Percentiles rank a stretch among this genome's conserved stretches.
Conservation (phyloP, 2,329 filamentous ascomycete species). For the Sporothrix schenckii region DNA sequence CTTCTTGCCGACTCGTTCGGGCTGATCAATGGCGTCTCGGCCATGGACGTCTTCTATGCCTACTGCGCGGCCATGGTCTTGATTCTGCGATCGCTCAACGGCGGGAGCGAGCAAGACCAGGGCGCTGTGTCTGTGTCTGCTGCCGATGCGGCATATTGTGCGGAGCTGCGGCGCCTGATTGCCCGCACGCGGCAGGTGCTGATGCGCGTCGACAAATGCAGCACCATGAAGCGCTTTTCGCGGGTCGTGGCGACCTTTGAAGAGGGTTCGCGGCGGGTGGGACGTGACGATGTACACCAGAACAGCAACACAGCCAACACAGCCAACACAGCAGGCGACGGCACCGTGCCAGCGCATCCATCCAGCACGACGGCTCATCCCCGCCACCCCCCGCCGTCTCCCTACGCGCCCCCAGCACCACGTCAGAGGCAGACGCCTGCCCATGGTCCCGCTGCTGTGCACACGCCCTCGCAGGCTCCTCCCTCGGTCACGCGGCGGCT, state of each 20-base stretch:
- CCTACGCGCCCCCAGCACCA: background rate
- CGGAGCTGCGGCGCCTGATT: constrained; percentile 9
- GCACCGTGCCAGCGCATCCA: background rate
- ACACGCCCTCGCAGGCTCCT: background rate
- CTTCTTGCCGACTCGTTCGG: constrained; percentile 9
- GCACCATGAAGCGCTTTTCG: constrained; percentile 27
- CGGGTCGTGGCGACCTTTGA: constrained; percentile 20
- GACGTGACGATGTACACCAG: background rate
- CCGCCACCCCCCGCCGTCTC: background rate
- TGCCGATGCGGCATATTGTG: background rate
- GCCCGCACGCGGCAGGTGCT: constrained; percentile 13
- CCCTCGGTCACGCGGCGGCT: background rate
- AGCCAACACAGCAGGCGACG: background rate
- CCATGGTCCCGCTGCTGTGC: background rate
- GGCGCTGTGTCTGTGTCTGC: background rate
- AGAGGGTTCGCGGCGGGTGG: background rate
- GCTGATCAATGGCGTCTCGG: constrained; percentile 23
- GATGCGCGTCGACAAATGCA: constrained; percentile 27
- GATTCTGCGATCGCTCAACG: constrained; percentile 21
- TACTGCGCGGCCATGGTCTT: constrained; percentile 25
- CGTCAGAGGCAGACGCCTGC: background rate
- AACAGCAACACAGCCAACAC: background rate
- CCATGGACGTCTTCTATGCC: constrained; percentile 23
- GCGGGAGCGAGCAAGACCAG: background rate
- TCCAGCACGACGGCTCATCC: background rate